phyloP scores from a whole-genome alignment of 768 basidiomycete species.

The Naganishia onofrii region DNA sequence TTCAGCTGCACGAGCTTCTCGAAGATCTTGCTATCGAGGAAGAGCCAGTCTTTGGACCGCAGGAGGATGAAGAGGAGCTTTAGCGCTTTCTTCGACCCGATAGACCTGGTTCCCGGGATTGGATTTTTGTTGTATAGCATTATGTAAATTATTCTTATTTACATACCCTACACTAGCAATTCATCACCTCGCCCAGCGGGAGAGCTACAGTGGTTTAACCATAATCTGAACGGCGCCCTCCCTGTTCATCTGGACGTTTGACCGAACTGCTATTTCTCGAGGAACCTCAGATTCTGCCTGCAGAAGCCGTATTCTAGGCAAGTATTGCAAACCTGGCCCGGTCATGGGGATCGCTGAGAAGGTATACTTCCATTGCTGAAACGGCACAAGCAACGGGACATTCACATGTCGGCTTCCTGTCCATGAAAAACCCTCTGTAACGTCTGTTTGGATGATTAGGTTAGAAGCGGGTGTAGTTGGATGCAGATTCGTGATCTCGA shows the following conservation, averaged over 20 bases:
- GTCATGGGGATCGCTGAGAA: constrained; percentile 20
- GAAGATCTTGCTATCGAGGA: constrained; percentile 63
- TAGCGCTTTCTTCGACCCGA: not conserved
- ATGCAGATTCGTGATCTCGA: constrained; percentile 20
- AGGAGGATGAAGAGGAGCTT: constrained; percentile 13
- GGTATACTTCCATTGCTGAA: constrained; percentile 19
- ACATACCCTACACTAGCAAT: not conserved
- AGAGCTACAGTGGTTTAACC: not conserved
- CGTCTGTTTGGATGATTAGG: constrained; percentile 11
- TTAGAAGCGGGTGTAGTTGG: not conserved
- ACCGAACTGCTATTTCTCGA: not conserved
- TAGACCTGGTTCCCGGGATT: not conserved
- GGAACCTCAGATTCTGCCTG: constrained; percentile 12
- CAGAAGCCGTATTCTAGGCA: constrained; percentile 4
- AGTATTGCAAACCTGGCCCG: not conserved
- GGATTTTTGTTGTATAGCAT: constrained; percentile 12
- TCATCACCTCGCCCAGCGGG: not conserved
- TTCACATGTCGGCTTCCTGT: constrained; percentile 15
- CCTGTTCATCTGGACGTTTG: not conserved
- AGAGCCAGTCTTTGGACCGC: constrained; percentile 7
- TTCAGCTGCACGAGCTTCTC: constrained; percentile 77
- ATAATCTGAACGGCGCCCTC: constrained; percentile 11
- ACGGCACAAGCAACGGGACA: constrained; percentile 4
- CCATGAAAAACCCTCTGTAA: constrained; percentile 16
- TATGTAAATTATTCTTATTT: not conserved